A percentile compares a stretch with the other conserved stretches of the same genome.
Conservation (phyloP, 1,284 basidiomycete species). For the Binderoboletus segoi region DNA sequence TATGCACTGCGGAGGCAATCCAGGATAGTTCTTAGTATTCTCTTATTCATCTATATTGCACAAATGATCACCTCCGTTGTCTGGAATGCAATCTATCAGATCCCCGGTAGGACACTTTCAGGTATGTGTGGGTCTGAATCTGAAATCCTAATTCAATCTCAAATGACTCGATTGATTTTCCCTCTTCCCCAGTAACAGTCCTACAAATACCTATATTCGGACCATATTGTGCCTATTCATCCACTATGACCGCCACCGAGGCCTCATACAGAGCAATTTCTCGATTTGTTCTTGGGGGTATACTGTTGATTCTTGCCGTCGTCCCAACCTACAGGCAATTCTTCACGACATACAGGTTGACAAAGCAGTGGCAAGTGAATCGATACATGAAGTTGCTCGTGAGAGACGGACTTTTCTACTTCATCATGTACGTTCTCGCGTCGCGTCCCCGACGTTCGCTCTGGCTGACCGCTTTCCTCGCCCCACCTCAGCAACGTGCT, state of each 20-base stretch:
- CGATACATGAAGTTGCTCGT: conserved; percentile 4
- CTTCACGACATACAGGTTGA: conserved; percentile 9
- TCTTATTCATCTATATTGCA: not conserved
- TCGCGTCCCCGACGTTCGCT: no score
- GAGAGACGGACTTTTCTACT: conserved; percentile 17
- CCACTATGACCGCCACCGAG: not conserved
- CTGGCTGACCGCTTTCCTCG: not conserved
- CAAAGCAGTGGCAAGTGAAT: conserved; percentile 11
- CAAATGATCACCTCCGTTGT: not conserved
- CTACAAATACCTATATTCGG: not conserved
- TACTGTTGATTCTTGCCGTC: conserved; percentile 10
- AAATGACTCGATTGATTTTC: no score
- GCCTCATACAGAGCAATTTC: conserved; percentile 5
- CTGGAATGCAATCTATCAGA: conserved; percentile 4
- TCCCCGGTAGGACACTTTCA: no score
- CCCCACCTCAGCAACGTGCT: not conserved
- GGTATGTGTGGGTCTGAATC: conserved; percentile 6
- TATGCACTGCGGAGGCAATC: conserved; percentile 11
- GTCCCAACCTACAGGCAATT: conserved; percentile 1
- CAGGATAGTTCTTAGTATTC: not conserved
- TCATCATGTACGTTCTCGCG: conserved; percentile 16
- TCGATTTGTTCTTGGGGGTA: not conserved
- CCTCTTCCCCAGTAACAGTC: not conserved
- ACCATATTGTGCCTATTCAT: conserved; percentile 1
- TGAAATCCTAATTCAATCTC: no score